Evolutionary conservation across 768 basidiomycete species (phyloP).

Genomic region (Boletus huronensis): DNA sequence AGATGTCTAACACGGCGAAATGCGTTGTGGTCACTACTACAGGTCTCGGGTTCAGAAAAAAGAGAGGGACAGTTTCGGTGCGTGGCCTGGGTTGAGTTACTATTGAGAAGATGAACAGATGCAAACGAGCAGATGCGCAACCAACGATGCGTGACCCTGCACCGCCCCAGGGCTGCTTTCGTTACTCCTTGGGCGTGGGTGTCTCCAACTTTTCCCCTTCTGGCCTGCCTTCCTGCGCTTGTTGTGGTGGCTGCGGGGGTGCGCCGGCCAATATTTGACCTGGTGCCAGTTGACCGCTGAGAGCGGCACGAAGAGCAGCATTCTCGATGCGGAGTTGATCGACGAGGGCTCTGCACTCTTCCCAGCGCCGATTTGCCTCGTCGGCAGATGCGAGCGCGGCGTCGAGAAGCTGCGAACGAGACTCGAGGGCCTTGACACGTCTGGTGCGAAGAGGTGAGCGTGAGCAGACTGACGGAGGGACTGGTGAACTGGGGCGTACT

Average conservation of each 20-base stretch:
- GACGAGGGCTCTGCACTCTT: slow-evolving; percentile 85
- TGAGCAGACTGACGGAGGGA: not conserved
- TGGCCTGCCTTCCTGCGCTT: slow-evolving; percentile 19
- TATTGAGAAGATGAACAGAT: slow-evolving; percentile 6
- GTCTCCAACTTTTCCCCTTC: slow-evolving; percentile 30
- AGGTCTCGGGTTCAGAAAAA: slow-evolving; percentile 2
- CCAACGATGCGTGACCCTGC: not conserved
- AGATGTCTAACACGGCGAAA: not conserved
- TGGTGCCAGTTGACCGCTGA: slow-evolving; percentile 41
- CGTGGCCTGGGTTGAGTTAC: slow-evolving; percentile 6
- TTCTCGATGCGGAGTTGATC: slow-evolving; percentile 86
- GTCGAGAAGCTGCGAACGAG: slow-evolving; percentile 80
- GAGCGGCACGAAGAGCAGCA: slow-evolving; percentile 67
- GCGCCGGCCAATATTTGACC: slow-evolving; percentile 25
- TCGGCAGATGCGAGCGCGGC: slow-evolving; percentile 83
- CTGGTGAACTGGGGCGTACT: slow-evolving; percentile 44
- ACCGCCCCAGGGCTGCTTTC: not conserved
- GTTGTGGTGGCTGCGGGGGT: slow-evolving; percentile 19
- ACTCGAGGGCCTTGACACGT: slow-evolving; percentile 84
- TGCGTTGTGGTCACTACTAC: slow-evolving; percentile 14
- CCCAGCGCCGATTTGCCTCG: slow-evolving; percentile 86
- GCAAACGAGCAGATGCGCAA: not conserved
- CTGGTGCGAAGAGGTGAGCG: slow-evolving; percentile 37
- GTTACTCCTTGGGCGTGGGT: slow-evolving; percentile 23
- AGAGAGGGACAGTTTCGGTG: slow-evolving; percentile 5